These are phyloP conservation scores for Drechslera avenae DNA, from an alignment of 2,329 filamentous ascomycete species.

Conservation along the genomic window DNA sequence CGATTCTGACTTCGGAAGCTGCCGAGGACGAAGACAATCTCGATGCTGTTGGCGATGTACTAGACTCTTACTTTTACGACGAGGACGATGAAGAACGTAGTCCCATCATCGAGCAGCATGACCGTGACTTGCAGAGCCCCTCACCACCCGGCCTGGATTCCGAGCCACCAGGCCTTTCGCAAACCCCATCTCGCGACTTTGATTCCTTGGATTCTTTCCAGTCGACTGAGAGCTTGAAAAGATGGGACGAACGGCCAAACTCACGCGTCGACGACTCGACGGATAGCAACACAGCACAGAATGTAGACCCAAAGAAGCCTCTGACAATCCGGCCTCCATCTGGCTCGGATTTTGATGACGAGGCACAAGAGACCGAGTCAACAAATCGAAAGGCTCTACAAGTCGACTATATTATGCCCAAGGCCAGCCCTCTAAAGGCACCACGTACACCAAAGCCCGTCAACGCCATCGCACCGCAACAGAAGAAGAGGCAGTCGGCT, in stretches of 20 bases:
- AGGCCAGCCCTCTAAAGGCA: constrained; percentile 23
- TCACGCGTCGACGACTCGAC: constrained; percentile 12
- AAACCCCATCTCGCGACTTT: constrained; percentile 35
- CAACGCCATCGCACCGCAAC: constrained; percentile 14
- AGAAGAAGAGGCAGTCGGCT: constrained; percentile 19
- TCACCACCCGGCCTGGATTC: constrained; percentile 27
- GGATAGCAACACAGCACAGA: constrained; percentile 10
- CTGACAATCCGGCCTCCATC: constrained; percentile 20
- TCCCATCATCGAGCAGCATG: constrained; percentile 13
- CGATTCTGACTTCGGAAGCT: constrained; percentile 28
- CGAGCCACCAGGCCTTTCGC: constrained; percentile 33
- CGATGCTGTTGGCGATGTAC: constrained; percentile 63
- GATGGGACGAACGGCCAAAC: constrained; percentile 21
- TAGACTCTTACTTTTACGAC: constrained; percentile 66
- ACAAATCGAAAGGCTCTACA: constrained; percentile 9
- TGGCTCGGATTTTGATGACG: constrained; percentile 13
- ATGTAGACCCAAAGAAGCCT: constrained; percentile 14
- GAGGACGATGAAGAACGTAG: constrained; percentile 41
- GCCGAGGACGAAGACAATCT: constrained; percentile 50
- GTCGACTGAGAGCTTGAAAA: constrained; percentile 28
- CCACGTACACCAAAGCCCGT: constrained; percentile 21
- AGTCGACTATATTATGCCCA: constrained; percentile 17
- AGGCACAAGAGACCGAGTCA: constrained; percentile 9
- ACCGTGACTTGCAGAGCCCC: constrained; percentile 17
- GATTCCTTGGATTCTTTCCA: constrained; percentile 34